Conservation (phyloP, 805 yeast genomes). For the Maudiozyma saulgeensis region DNA sequence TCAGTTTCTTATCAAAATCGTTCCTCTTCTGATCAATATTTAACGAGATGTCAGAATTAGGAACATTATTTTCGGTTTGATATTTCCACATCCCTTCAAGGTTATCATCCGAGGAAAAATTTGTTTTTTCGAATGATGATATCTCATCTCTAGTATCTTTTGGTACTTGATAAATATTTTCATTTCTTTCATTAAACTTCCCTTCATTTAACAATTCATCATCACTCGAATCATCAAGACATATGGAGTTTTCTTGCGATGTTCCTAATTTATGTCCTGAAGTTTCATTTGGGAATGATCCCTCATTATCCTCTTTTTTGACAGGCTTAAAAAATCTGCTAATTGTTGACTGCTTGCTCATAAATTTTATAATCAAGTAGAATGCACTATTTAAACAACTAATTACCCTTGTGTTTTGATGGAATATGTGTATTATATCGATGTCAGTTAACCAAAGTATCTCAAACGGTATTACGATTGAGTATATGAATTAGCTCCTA, state of each 20-base stretch:
- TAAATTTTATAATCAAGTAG: neutral
- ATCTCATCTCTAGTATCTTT: no score
- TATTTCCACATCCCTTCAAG: neutral
- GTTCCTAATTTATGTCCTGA: neutral
- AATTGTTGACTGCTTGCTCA: slow-evolving; percentile 24
- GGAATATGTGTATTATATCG: no score
- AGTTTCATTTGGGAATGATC: neutral
- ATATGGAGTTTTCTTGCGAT: neutral
- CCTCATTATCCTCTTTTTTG: neutral
- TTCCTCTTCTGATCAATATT: neutral
- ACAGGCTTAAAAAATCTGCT: slow-evolving; percentile 24
- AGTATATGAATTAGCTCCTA: no score
- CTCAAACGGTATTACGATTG: no score
- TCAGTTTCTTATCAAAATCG: slow-evolving; percentile 5
- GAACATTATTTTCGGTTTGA: neutral
- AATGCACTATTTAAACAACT: neutral
- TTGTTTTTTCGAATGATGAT: no score
- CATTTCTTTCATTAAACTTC: no score
- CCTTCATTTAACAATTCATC: neutral
- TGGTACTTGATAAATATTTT: no score
- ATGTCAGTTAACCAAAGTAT: no score
- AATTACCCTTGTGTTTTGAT: no score
- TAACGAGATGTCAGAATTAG: neutral
- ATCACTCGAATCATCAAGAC: slow-evolving; percentile 1
- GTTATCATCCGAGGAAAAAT: no score